Base-by-base conservation (phyloP, 139 green algal species). In the Chlamydomonas sphaeroides region DNA sequence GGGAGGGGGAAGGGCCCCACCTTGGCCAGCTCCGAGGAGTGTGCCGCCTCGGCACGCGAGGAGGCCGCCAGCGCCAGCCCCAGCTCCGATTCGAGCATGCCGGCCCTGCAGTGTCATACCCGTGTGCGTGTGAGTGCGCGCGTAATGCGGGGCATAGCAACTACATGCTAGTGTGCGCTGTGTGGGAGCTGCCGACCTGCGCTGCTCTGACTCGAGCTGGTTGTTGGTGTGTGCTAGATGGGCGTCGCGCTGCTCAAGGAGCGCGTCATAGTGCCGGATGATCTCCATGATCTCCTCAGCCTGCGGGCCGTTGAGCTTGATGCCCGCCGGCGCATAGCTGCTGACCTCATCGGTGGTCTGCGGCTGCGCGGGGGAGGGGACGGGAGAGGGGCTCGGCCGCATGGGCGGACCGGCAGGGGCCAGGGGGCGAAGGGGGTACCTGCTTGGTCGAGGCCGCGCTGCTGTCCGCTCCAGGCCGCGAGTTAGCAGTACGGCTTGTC, bases 71-170 rank as follows among this genome's bases (percentile, higher is more conserved):
- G 63, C 3, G 63, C 56, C 51, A 90, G 61, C 10, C 62, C 80
- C 56, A 90, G 67, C 68, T 90, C 86, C 28, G 48, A 63, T 38
- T 88, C 83, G 15, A 88, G 45, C 83, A 88, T 83, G 36, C 38
- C 68, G 11, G 41, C 41, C 65, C 82, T 87, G 82, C 8, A n/a
- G n/a, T n/a, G n/a, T n/a, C n/a, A n/a, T n/a, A n/a, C n/a, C n/a
- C n/a, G n/a, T n/a, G n/a, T n/a, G n/a, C n/a, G n/a, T n/a, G n/a
- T n/a, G n/a, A n/a, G n/a, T n/a, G n/a, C n/a, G n/a, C n/a, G n/a
- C n/a, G n/a, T n/a, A n/a, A n/a, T n/a, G n/a, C n/a, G n/a, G n/a
- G n/a, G n/a, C n/a, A n/a, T n/a, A n/a, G n/a, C n/a, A n/a, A n/a
- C n/a, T n/a, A n/a, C n/a, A n/a, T n/a, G n/a, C n/a, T n/a, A n/a